These are phyloP conservation scores for Rauvolfia tetraphylla DNA, from an alignment of 257 asterid genomes.

Conservation along the genomic window DNA sequence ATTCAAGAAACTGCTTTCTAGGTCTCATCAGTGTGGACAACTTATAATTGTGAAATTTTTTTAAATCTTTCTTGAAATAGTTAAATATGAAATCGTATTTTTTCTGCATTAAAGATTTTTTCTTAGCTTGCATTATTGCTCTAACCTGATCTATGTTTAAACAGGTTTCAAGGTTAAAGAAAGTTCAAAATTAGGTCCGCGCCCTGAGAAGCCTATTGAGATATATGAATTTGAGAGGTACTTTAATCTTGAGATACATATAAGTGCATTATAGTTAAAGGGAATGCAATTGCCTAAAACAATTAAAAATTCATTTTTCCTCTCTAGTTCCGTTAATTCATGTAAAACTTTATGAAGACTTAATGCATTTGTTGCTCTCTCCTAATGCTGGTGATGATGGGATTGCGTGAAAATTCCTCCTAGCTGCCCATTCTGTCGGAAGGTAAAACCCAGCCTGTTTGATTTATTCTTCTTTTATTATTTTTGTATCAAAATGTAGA, in stretches of 20 bases:
- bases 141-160: conserved; percentile 19
- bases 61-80: not conserved
- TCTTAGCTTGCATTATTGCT: not conserved
- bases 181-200: conserved; percentile 78
- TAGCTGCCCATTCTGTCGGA: conserved; percentile 96
- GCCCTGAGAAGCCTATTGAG: conserved; percentile 91
- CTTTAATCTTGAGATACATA: not conserved
- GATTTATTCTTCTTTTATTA: not conserved
- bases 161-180: conserved; percentile 89
- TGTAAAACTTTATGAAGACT: conserved; percentile 24
- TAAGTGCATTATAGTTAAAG: not conserved
- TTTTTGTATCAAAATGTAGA: not conserved
- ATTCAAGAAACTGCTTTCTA: not conserved
- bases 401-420: conserved; percentile 37
- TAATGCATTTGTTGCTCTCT: conserved; percentile 30
- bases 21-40: not conserved
- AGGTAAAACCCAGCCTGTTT: conserved; percentile 44
- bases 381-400: conserved; percentile 35
- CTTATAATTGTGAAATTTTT: not conserved
- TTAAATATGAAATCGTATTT: not conserved
- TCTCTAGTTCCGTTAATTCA: not conserved
- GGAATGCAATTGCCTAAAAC: not conserved
- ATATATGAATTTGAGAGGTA: conserved; percentile 88
- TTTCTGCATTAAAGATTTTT: not conserved
- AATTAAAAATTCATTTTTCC: conserved; percentile 2